A percentile compares a stretch with the other conserved stretches of the same genome.
These are phyloP conservation scores for Mucor velutinosus DNA, from an alignment of 371 early-diverging fungal genomes.

Conservation along the genomic window DNA sequence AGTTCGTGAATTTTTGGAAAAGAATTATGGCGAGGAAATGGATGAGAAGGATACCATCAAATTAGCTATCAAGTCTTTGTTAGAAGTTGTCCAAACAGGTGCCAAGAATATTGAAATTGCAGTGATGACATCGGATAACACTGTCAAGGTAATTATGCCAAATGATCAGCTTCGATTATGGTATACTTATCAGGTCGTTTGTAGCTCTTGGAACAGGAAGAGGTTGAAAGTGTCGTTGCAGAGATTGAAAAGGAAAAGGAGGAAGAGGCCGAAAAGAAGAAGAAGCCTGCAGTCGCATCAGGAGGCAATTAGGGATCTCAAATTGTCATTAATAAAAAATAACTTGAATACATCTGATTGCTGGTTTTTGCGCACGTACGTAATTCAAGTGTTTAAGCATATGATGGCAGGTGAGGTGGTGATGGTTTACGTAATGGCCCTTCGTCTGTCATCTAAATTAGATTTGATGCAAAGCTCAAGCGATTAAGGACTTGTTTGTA, in stretches of 20 bases:
- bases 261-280: conserved; percentile 84
- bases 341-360: neutral
- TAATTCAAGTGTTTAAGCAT: neutral
- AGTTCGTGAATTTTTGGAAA: conserved; percentile 96
- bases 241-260: conserved; percentile 94
- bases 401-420: too few species aligned
- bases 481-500: too few species aligned
- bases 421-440: too few species aligned
- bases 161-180: neutral
- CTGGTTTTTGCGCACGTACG: neutral
- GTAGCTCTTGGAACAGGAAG: conserved; percentile 74
- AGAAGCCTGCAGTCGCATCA: conserved; percentile 50
- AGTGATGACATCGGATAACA: conserved; percentile 78
- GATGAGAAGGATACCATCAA: conserved; percentile 82
- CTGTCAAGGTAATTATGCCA: conserved; percentile 59
- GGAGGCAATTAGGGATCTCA: conserved; percentile 24
- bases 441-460: too few species aligned
- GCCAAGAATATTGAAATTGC: conserved; percentile 98
- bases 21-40: conserved; percentile 91
- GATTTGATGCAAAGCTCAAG: too few species aligned
- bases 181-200: neutral
- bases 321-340: conserved; percentile 8
- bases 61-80: conserved; percentile 87
- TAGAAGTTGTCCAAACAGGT: conserved; percentile 98
- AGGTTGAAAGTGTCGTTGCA: conserved; percentile 83